Base-by-base conservation (phyloP, 2,329 filamentous ascomycete genomes). In the Helotiales sp. region DNA sequence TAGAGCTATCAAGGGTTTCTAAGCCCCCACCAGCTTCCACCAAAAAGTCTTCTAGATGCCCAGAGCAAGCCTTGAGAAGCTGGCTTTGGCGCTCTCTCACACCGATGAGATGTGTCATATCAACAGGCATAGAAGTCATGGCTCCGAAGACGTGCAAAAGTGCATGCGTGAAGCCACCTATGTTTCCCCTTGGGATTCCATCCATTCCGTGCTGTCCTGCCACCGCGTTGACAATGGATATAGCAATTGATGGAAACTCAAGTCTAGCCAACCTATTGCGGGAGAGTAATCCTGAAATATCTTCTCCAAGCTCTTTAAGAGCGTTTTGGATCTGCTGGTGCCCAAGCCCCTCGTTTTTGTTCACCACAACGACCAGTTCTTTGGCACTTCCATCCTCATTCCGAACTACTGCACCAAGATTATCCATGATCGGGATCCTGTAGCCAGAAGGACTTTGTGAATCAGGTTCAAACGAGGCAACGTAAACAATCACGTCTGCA, bases 21-120 rank as follows among this genome's bases (percentile, higher is more conserved):
- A 92, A 89, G 3, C 75, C 79, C 3, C 26, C 75, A n/a, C 20
- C 22, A 15, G 89, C 86, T 74, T 90, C 87, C 10, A 76, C 79
- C 69, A 95, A 80, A 77, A 97, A 99, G 24, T 88, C 85, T 58
- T 91, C 85, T 0, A 99, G 85, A 76, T 93, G 87, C 40, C 78
- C 77, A 13, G 90, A 83, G 77, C 95, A 97, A 76, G 89, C 85
- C 59, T 87, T 85, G 55, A 99, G 85, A 61, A 97, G 88, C 77
- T 93, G 86, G 61, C 91, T 87, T 82, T 99, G 96, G 66, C 96
- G 90, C 79, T 95, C 93, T 20, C 93, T 97, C 43, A 97, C 94
- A 64, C 94, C 94, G 3, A 97, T 86, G 4, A 96, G 90, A 75
- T 97, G 92, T 80, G 93, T 87, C 82, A 92, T 89, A 70, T 92